Evolutionary conservation across 352 stramenopile species (phyloP), one percentile per base, ranked within the genome.

Genomic region (Salisapilia sapeloensis): DNA sequence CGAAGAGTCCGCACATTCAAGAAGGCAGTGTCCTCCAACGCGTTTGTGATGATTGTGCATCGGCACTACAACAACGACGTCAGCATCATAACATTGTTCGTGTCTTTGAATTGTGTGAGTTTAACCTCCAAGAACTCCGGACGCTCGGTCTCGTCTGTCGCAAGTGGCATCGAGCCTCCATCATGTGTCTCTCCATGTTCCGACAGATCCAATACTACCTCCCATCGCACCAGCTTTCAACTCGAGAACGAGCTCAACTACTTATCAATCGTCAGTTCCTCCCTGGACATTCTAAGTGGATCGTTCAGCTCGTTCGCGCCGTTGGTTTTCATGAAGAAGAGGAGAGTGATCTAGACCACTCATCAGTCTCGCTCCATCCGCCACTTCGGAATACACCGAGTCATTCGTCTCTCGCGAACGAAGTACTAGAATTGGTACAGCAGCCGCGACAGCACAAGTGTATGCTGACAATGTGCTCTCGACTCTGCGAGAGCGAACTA

Each of bases 101-200:
- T 27, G 69, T 89, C 6, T 85, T 89, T 39, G 72, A 89, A 33
- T 40, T 89, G 18, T 85, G 69, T n/a, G 63, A 70, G 25, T 80
- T 84, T 24, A 47, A 89, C 31, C 42, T 89, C 29, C 58, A 76
- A 33, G 65, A 84, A 33, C 50, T 89, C 19, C 66, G 72, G 7
- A 61, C 52, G 2, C 40, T 89, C 11, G 72, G 72, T 0, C 72
- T 85, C 41, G 72, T 89, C 21, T 89, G 72, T 36, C 69, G 72
- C 31, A 85, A 85, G 38, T 89, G 72, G 72, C 72, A 89, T 33
- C 72, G 72, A 36, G 72, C 72, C 16, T 82, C 58, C 19, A 83
- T 89, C 51, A 89, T 89, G 72, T 82, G 72, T 16, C 45, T 89
- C n/a, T 89, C 72, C 11, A 85, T 74, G 61, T 85, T 89, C 24